Conservation (phyloP, 805 yeast species). For the Metschnikowia bowlesiae region DNA sequence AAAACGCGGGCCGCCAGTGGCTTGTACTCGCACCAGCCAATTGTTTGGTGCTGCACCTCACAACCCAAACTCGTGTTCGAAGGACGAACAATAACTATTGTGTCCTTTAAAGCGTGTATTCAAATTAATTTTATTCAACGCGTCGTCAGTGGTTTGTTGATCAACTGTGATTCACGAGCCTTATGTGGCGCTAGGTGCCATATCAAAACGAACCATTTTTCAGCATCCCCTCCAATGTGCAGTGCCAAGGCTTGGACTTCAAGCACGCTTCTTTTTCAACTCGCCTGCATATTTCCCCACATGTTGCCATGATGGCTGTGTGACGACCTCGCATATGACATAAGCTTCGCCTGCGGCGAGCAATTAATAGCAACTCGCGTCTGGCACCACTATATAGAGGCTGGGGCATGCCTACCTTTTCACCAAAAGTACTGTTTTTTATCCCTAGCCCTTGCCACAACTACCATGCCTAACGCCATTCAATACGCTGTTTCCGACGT, state of each 20-base stretch:
- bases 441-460: not conserved
- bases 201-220: not conserved
- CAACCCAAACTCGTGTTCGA: not conserved
- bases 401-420: not conserved
- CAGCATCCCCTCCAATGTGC: not conserved
- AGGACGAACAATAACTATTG: too few relatives aligned
- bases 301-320: conserved; percentile 3
- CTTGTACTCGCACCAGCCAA: not conserved
- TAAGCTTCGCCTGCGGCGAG: not conserved
- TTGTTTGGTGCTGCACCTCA: conserved; percentile 1
- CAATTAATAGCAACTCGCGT: not conserved
- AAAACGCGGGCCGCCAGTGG: not conserved
- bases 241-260: not conserved
- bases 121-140: not conserved
- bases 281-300: conserved; percentile 1
- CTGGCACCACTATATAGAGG: not conserved
- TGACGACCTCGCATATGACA: not conserved
- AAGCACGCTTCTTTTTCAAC: not conserved
- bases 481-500: conserved; percentile 22
- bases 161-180: too few relatives aligned
- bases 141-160: not conserved
- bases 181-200: too few relatives aligned
- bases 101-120: too few relatives aligned
- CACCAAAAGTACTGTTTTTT: not conserved
- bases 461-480: conserved; percentile 24